phyloP scores from a whole-genome alignment of 2,329 filamentous ascomycete genomes.

The Blumeriella jaapii region DNA sequence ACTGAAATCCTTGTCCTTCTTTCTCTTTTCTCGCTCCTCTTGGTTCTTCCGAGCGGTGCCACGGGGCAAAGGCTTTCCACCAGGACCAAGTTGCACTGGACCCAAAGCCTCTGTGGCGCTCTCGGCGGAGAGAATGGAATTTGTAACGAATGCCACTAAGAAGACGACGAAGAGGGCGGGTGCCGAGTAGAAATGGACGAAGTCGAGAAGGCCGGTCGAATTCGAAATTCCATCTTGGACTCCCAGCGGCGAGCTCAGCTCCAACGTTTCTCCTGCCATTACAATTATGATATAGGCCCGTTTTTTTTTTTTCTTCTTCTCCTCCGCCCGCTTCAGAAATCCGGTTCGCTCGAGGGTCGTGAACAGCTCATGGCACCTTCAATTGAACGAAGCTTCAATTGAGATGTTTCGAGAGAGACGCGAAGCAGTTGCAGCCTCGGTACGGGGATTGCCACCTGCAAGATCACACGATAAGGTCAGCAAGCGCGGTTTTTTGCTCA shows the following conservation, averaged over 20 bases:
- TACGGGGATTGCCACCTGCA: slow-evolving; percentile 18
- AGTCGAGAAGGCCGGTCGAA: slow-evolving; percentile 16
- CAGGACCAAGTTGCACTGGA: slow-evolving; percentile 56
- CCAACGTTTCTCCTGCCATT: slow-evolving; percentile 23
- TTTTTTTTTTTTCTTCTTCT: slow-evolving; percentile 20
- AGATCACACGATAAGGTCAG: slow-evolving; percentile 22
- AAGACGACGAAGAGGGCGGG: slow-evolving; percentile 55
- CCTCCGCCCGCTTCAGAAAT: slow-evolving; percentile 25
- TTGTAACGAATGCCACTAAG: slow-evolving; percentile 46
- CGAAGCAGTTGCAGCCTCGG: slow-evolving; percentile 18
- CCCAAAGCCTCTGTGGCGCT: slow-evolving; percentile 27
- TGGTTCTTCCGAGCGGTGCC: slow-evolving; percentile 31
- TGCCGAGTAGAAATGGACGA: slow-evolving; percentile 40
- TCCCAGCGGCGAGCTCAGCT: slow-evolving; percentile 16
- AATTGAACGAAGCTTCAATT: slow-evolving; percentile 14
- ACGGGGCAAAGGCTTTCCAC: slow-evolving; percentile 69
- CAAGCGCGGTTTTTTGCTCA: slow-evolving; percentile 19
- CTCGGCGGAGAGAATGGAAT: slow-evolving; percentile 43
- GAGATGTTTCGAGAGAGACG: slow-evolving; percentile 8
- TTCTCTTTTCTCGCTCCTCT: slow-evolving; percentile 32
- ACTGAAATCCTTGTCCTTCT: slow-evolving; percentile 42
- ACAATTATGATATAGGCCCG: slow-evolving; percentile 17
- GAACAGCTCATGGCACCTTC: slow-evolving; percentile 23
- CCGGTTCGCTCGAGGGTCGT: slow-evolving; percentile 16
- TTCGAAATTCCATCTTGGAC: slow-evolving; percentile 8